Conservation (phyloP, 352 stramenopile species). For the Phytopythium cucurbitacearum region DNA sequence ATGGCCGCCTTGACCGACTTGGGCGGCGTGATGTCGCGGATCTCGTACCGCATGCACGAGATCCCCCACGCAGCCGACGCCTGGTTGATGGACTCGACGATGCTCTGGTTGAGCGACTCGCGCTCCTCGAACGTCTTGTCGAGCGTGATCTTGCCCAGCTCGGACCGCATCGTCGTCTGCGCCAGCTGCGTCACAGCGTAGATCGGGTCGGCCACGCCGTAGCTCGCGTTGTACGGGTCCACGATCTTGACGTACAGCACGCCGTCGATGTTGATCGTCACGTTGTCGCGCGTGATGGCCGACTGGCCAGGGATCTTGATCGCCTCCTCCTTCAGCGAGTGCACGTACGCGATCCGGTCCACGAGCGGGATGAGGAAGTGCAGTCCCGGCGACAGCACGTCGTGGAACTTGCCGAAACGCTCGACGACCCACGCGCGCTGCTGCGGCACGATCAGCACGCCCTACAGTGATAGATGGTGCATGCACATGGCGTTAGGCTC, state of each 20-base stretch:
- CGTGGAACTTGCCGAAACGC: conserved; percentile 90
- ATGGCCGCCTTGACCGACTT: conserved; percentile 86
- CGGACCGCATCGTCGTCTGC: conserved; percentile 90
- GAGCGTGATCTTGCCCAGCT: conserved; percentile 91
- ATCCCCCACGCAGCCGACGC: conserved; percentile 88
- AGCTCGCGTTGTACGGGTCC: conserved; percentile 86
- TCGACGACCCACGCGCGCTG: conserved; percentile 89
- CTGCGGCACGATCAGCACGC: conserved; percentile 85
- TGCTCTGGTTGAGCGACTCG: conserved; percentile 89
- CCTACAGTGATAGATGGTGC: conserved; percentile 24
- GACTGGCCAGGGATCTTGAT: conserved; percentile 89
- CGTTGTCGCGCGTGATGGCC: conserved; percentile 90
- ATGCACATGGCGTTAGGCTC: too few relatives aligned
- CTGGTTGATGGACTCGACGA: conserved; percentile 90
- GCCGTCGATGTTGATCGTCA: conserved; percentile 90
- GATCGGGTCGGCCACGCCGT: conserved; percentile 84
- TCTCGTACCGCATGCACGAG: conserved; percentile 90
- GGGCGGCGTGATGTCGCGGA: conserved; percentile 86
- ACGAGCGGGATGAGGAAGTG: conserved; percentile 90
- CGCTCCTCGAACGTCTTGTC: conserved; percentile 93
- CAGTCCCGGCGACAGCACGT: conserved; percentile 77
- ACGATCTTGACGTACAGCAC: conserved; percentile 92
- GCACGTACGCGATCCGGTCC: conserved; percentile 89
- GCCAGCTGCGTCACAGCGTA: conserved; percentile 90
- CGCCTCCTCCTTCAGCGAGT: conserved; percentile 90